phyloP scores from a whole-genome alignment of 805 yeast genomes.

The Wickerhamiella dianesei region DNA sequence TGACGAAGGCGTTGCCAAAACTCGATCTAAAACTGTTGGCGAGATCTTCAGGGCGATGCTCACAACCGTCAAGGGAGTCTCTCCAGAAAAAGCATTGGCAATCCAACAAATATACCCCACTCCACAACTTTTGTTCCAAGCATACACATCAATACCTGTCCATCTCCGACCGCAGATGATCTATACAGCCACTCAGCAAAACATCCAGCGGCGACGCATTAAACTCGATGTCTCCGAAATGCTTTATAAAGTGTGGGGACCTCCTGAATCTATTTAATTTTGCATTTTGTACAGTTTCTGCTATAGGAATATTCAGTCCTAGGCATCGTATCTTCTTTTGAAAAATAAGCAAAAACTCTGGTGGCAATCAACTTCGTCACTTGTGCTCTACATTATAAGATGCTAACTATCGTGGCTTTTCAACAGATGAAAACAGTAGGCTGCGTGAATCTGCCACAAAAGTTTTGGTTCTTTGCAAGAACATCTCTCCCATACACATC shows the following conservation, averaged over 20 bases:
- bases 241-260: constrained; percentile 47
- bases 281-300: background rate
- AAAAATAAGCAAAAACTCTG: too few species aligned
- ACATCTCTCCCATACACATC: too few species aligned
- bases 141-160: constrained; percentile 24
- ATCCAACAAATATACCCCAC: constrained; percentile 64
- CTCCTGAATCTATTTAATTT: background rate
- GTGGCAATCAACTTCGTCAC: too few species aligned
- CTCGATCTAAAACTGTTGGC: constrained; percentile 52
- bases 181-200: constrained; percentile 26
- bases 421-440: too few species aligned
- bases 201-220: constrained; percentile 40
- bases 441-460: too few species aligned
- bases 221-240: constrained; percentile 39
- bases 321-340: too few species aligned
- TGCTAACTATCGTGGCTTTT: too few species aligned
- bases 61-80: constrained; percentile 66
- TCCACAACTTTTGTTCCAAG: constrained; percentile 44
- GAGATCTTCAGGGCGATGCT: constrained; percentile 67
- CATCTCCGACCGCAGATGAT: constrained; percentile 28
- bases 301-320: too few species aligned
- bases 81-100: constrained; percentile 70
- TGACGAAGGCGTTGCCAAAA: constrained; percentile 55
- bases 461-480: too few species aligned
- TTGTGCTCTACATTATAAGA: too few species aligned